Conservation (phyloP, 495 filamentous ascomycete genomes). For the Penicillium soppii region DNA sequence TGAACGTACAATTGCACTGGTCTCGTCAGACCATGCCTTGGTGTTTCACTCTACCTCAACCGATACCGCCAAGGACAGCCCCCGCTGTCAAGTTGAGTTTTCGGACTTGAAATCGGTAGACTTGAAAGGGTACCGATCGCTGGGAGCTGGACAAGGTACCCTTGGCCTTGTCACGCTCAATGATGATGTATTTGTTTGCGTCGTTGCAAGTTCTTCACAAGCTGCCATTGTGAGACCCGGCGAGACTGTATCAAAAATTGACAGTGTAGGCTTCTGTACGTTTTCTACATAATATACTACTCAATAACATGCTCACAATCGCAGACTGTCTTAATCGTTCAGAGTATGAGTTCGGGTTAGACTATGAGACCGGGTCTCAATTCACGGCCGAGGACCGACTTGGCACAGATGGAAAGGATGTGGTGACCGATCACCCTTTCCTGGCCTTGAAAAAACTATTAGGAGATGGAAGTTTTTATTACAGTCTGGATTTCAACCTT, state of each 20-base stretch:
- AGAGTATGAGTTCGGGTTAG: constrained; percentile 72
- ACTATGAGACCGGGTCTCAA: constrained; percentile 58
- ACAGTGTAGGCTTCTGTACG: constrained; percentile 82
- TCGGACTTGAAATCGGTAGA: constrained; percentile 59
- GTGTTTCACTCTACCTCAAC: constrained; percentile 74
- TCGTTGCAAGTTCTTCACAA: constrained; percentile 73
- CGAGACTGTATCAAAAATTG: constrained; percentile 85
- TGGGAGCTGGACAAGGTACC: constrained; percentile 83
- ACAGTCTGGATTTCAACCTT: constrained; percentile 94
- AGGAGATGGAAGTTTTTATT: constrained; percentile 95
- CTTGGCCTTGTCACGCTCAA: constrained; percentile 85
- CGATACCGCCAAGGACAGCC: constrained; percentile 50
- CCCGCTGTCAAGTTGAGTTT: constrained; percentile 88
- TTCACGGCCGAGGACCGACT: constrained; percentile 52
- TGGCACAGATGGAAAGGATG: constrained; percentile 62
- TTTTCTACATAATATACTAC: neutral
- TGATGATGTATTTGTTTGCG: constrained; percentile 85
- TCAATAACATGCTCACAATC: constrained; percentile 2
- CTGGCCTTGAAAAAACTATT: constrained; percentile 86
- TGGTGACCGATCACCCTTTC: constrained; percentile 79
- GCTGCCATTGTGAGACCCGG: constrained; percentile 83
- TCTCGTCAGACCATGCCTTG: constrained; percentile 73
- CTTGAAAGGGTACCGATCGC: constrained; percentile 67
- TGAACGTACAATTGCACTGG: constrained; percentile 79
- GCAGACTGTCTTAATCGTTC: constrained; percentile 79